phyloP scores from a whole-genome alignment of 1,139 yeast species.

The Protomyces arabidopsidicola region DNA sequence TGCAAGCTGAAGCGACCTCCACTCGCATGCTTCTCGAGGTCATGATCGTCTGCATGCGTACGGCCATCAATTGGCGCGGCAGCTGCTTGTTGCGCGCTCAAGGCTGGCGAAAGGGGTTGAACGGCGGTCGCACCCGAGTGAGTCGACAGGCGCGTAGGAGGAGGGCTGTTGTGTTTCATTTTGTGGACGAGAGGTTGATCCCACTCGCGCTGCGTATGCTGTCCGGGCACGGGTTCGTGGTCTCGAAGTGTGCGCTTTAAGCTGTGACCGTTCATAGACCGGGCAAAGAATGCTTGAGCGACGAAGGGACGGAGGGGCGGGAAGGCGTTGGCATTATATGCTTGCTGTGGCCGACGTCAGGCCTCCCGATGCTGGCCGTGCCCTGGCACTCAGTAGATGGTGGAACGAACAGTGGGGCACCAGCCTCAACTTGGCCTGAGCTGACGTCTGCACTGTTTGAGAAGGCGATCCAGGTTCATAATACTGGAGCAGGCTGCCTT shows the following conservation, averaged over 20 bases:
- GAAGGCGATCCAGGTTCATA: no score
- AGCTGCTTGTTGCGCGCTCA: not conserved
- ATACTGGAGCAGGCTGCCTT: no score
- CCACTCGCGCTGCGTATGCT: not conserved
- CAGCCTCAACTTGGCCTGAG: no score
- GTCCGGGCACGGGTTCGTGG: not conserved
- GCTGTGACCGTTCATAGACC: not conserved
- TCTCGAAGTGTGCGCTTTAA: not conserved
- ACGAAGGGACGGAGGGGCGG: no score
- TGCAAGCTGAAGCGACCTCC: constrained; percentile 1
- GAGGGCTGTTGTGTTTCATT: not conserved
- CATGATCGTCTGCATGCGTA: not conserved
- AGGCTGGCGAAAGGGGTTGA: not conserved
- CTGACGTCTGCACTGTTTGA: no score
- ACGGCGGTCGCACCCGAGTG: not conserved
- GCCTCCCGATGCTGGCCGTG: no score
- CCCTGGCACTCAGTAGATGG: no score
- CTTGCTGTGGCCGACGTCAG: no score
- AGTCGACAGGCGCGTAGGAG: not conserved
- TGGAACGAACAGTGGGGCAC: no score
- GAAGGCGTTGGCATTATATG: no score
- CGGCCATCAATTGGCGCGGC: not conserved
- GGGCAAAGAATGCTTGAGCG: no score
- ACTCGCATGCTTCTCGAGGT: not conserved
- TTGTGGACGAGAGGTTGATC: not conserved